phyloP scores from a whole-genome alignment of 257 asterid species.

The Lavandula angustifolia region DNA sequence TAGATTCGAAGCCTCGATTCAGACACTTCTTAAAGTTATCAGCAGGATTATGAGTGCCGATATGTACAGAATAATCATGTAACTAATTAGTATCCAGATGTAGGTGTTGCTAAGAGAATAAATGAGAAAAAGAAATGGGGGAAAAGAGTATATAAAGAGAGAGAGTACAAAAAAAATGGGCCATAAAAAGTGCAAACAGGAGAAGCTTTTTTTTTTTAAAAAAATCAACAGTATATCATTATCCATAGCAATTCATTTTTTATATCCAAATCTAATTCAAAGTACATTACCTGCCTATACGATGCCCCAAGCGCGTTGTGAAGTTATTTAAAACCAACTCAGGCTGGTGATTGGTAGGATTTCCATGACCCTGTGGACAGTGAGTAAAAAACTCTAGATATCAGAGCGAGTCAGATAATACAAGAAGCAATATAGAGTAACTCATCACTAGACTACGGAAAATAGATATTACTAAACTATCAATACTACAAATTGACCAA shows the following conservation, averaged over 20 bases:
- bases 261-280: not conserved
- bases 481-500: not conserved
- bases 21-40: no score
- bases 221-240: not conserved
- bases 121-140: no score
- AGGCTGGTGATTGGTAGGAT: slow-evolving; percentile 89
- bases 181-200: no score
- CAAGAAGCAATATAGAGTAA: not conserved
- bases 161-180: no score
- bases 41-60: no score
- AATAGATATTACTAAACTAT: not conserved
- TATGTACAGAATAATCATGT: no score
- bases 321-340: slow-evolving; percentile 83
- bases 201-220: no score
- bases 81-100: no score
- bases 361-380: slow-evolving; percentile 80
- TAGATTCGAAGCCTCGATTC: not conserved
- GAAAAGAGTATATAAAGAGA: no score
- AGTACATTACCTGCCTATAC: slow-evolving; percentile 74
- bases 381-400: slow-evolving; percentile 14
- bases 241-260: not conserved
- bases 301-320: slow-evolving; percentile 95
- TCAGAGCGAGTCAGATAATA: slow-evolving; percentile 4
- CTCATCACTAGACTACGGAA: not conserved
- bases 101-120: no score